Percentiles rank a stretch among this genome's conserved stretches.
Conservation (phyloP, 2,329 filamentous ascomycete species). For the Microcera coccophila region DNA sequence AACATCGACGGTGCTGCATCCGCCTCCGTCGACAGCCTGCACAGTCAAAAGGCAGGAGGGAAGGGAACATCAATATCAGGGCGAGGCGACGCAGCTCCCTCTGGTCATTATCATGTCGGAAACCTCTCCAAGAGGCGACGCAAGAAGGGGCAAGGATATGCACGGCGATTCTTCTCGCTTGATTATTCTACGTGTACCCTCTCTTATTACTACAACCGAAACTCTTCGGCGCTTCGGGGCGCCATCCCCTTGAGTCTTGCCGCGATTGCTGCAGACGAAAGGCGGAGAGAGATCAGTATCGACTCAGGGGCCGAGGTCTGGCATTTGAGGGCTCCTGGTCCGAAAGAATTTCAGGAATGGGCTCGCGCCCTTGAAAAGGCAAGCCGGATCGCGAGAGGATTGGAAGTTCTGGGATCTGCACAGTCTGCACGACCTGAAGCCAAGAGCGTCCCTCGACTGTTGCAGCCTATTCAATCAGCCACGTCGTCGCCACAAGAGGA, state of each 20-base stretch:
- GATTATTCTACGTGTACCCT: slow-evolving; percentile 92
- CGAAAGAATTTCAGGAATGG: slow-evolving; percentile 85
- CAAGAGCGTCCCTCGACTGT: slow-evolving; percentile 26
- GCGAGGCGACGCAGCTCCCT: slow-evolving; percentile 45
- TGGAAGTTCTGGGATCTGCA: slow-evolving; percentile 37
- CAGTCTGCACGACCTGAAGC: slow-evolving; percentile 19
- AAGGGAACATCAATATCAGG: slow-evolving; percentile 50
- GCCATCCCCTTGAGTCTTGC: slow-evolving; percentile 90
- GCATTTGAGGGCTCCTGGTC: slow-evolving; percentile 81
- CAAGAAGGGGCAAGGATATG: slow-evolving; percentile 91
- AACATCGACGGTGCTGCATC: slow-evolving; percentile 43
- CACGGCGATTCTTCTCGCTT: slow-evolving; percentile 89
- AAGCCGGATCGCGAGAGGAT: slow-evolving; percentile 59
- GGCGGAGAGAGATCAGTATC: slow-evolving; percentile 86
- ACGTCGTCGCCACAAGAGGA: slow-evolving; percentile 56
- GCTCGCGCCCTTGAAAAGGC: slow-evolving; percentile 79
- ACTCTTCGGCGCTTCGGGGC: slow-evolving; percentile 85
- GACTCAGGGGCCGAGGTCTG: slow-evolving; percentile 96
- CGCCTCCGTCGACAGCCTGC: slow-evolving; percentile 59
- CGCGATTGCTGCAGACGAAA: slow-evolving; percentile 84
- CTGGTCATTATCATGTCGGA: slow-evolving; percentile 70
- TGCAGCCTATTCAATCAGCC: slow-evolving; percentile 25
- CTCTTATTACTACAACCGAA: slow-evolving; percentile 93
- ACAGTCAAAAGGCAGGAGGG: slow-evolving; percentile 45
- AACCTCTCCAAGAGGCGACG: slow-evolving; percentile 83